Conservation (phyloP, 768 basidiomycete genomes). For the Mycena haematopus region DNA sequence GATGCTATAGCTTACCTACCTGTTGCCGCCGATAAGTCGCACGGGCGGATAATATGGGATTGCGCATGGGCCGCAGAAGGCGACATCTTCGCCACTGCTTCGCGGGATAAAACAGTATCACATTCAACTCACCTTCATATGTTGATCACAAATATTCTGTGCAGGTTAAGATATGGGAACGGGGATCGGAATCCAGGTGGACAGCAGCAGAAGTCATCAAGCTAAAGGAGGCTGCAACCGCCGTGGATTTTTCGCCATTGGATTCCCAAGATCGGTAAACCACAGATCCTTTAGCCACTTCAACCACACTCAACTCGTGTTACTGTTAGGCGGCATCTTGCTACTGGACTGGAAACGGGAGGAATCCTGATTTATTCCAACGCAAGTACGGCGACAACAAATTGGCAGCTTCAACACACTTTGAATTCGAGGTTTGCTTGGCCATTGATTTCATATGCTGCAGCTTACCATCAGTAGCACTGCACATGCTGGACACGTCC, state of each 20-base stretch:
- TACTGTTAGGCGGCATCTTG: conserved; percentile 64
- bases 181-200: conserved; percentile 57
- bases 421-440: conserved; percentile 58
- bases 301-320: conserved; percentile 11
- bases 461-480: conserved; percentile 39
- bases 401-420: conserved; percentile 55
- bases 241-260: conserved; percentile 66
- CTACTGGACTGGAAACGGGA: conserved; percentile 87
- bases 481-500: conserved; percentile 80
- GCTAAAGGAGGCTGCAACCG: conserved; percentile 79
- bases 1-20: conserved; percentile 62
- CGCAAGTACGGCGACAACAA: conserved; percentile 33
- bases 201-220: conserved; percentile 64
- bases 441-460: background rate
- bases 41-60: conserved; percentile 95
- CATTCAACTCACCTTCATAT: background rate
- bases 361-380: conserved; percentile 69
- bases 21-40: conserved; percentile 78
- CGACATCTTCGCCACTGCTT: conserved; percentile 88
- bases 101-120: conserved; percentile 90
- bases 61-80: conserved; percentile 84
- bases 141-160: background rate
- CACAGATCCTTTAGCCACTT: background rate
- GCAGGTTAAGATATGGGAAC: conserved; percentile 87
- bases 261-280: conserved; percentile 50